phyloP scores from a whole-genome alignment of 2,329 filamentous ascomycete genomes.

The Cladophialophora bantiana region DNA sequence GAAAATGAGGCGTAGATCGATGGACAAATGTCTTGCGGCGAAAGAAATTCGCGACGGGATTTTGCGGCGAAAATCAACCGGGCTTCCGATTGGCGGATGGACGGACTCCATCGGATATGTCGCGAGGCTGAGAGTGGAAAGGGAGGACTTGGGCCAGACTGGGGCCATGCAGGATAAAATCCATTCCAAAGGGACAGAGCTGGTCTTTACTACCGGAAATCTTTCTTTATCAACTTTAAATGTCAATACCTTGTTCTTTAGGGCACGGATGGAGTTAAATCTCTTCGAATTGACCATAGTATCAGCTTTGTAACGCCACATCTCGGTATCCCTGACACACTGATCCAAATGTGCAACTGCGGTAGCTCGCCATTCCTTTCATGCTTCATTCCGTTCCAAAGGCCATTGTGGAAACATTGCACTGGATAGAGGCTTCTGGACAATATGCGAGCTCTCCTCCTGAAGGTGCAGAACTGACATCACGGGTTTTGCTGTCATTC shows the following conservation, averaged over 20 bases:
- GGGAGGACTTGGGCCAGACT: neutral
- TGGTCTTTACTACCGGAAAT: neutral
- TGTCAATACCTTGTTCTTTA: neutral
- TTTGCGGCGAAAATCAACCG: slow-evolving; percentile 17
- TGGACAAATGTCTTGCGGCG: neutral
- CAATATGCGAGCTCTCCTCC: neutral
- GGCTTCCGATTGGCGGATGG: slow-evolving; percentile 25
- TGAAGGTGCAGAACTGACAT: neutral
- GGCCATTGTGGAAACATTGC: neutral
- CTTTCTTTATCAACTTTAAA: neutral
- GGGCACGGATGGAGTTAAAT: neutral
- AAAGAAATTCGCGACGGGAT: slow-evolving; percentile 14
- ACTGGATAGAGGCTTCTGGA: neutral
- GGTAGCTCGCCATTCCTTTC: neutral
- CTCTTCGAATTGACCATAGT: neutral
- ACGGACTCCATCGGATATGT: neutral
- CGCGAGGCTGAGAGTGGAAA: neutral
- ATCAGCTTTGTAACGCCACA: neutral
- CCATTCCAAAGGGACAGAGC: neutral
- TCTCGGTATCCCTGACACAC: neutral
- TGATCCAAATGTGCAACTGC: neutral
- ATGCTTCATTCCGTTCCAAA: neutral
- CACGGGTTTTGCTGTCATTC: neutral
- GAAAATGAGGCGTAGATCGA: neutral
- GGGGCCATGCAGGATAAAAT: neutral